phyloP scores from a whole-genome alignment of 441 rosid species.

The Bocquillonia castaneifolia region DNA sequence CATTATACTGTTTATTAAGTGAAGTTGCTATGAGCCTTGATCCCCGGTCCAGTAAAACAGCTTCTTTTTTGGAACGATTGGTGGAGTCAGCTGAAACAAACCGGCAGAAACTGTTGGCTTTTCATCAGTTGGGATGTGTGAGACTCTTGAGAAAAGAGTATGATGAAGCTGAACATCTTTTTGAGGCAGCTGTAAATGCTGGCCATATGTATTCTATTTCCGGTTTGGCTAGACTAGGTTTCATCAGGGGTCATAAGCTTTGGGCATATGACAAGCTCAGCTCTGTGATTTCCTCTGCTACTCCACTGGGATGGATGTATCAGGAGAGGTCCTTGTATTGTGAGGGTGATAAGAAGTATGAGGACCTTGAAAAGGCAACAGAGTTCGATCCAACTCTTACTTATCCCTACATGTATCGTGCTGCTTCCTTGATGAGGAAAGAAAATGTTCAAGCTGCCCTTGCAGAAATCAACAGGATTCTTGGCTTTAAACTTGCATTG shows the following conservation, averaged over 20 bases:
- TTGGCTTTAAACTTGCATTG: slow-evolving; percentile 86
- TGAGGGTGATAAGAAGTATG: slow-evolving; percentile 69
- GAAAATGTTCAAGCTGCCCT: slow-evolving; percentile 75
- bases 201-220: slow-evolving; percentile 78
- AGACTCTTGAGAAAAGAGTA: slow-evolving; percentile 80
- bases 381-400: slow-evolving; percentile 83
- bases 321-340: slow-evolving; percentile 87
- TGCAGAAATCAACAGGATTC: slow-evolving; percentile 74
- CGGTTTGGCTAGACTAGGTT: slow-evolving; percentile 76
- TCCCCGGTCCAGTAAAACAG: slow-evolving; percentile 61
- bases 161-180: slow-evolving; percentile 66
- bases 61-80: slow-evolving; percentile 54
- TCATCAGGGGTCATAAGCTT: slow-evolving; percentile 54
- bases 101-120: slow-evolving; percentile 69
- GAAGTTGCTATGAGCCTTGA: slow-evolving; percentile 83
- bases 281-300: slow-evolving; percentile 64
- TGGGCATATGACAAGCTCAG: slow-evolving; percentile 76
- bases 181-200: slow-evolving; percentile 57
- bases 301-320: slow-evolving; percentile 90
- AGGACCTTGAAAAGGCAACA: slow-evolving; percentile 84
- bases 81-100: slow-evolving; percentile 67
- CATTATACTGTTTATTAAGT: slow-evolving; percentile 75
- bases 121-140: slow-evolving; percentile 85
- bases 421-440: slow-evolving; percentile 73
- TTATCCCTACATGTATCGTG: slow-evolving; percentile 92